Base-by-base conservation (phyloP, 163 green algal species). In the Picocystis sp. region DNA sequence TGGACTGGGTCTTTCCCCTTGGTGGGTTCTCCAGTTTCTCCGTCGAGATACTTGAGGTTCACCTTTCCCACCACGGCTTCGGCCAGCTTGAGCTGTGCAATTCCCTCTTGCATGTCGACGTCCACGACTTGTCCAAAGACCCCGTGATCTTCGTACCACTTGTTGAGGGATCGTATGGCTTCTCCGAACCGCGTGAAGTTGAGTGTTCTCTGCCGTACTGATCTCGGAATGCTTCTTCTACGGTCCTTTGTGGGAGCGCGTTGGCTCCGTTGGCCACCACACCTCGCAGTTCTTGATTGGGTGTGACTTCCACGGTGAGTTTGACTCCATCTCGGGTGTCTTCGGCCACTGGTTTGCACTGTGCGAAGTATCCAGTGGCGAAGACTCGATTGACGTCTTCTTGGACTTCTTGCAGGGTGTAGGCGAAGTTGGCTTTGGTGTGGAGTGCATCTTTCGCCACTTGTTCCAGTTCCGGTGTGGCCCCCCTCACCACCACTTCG, bases 281-380 rank as follows among this genome's bases (percentile, higher is more conserved):
- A 2, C 81, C 75, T 0, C 64, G 73, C 43, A 97, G 63, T 52
- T 82, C 70, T 14, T 79, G 76, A 60, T 95, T 93, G 44, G 83
- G 60, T 5, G 70, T 67, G 23, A 95, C 74, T 75, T 90, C 62
- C 45, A 13, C 25, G 44, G 41, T 79, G 19, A 97, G 71, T 50
- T 80, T 81, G 17, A 97, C 76, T 1, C 89, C 89, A 55, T 97
- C 88, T 1, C 88, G 68, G 3, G 89, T 96, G 70, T 96, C 86
- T 56, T 92, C 78, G 3, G 87, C 76, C 12, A 73, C 51, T 0
- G 85, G 81, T 25, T 70, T 44, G 50, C 73, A 76, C 21, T 56
- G 63, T 1, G 61, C 50, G 62, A 96, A 96, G 69, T 84, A 93
- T 29, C 89, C 89, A 5, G 81, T 87, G 61, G 72, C 67, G 52